These are phyloP conservation scores for Beauveria brongniartii DNA, from an alignment of 2,329 filamentous ascomycete genomes.

Conservation along the genomic window DNA sequence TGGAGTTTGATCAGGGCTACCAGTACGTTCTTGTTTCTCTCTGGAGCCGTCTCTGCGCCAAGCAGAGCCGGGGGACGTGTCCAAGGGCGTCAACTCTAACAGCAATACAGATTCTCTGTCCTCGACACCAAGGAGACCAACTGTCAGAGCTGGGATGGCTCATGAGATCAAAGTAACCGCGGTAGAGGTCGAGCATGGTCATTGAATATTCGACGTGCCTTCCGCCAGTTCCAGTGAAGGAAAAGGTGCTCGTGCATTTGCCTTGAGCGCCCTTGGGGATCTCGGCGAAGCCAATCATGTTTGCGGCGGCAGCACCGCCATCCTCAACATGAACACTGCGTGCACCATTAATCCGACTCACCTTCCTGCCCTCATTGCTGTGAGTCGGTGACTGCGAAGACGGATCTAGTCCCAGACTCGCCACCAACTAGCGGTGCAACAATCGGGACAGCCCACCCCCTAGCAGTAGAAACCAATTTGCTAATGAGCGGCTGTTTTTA, in stretches of 20 bases:
- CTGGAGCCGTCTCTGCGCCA: not conserved
- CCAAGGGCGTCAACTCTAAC: not conserved
- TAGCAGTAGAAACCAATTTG: not conserved
- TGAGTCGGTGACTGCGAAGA: constrained; percentile 10
- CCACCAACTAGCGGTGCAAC: not conserved
- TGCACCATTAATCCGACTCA: constrained; percentile 18
- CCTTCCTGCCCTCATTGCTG: constrained; percentile 19
- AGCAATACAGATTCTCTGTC: constrained; percentile 17
- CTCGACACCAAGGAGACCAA: constrained; percentile 18
- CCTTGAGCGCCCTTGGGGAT: constrained; percentile 17
- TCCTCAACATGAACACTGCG: constrained; percentile 22
- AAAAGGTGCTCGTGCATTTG: constrained; percentile 20
- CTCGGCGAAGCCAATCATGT: constrained; percentile 21
- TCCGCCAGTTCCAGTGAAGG: constrained; percentile 18
- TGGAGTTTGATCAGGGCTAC: constrained; percentile 19
- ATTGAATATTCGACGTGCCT: constrained; percentile 17
- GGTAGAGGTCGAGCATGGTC: constrained; percentile 15
- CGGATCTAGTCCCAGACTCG: not conserved
- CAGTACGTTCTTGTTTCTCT: constrained; percentile 14
- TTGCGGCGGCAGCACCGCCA: constrained; percentile 21
- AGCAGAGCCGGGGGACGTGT: too few relatives aligned
- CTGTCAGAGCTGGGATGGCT: constrained; percentile 15
- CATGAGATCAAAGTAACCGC: constrained; percentile 17
- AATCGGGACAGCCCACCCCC: not conserved
- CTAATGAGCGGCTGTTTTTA: not conserved